A percentile compares a stretch with the other conserved stretches of the same genome.
phyloP scores from a whole-genome alignment of 2,329 filamentous ascomycete species.

The Didymella arachidicola region DNA sequence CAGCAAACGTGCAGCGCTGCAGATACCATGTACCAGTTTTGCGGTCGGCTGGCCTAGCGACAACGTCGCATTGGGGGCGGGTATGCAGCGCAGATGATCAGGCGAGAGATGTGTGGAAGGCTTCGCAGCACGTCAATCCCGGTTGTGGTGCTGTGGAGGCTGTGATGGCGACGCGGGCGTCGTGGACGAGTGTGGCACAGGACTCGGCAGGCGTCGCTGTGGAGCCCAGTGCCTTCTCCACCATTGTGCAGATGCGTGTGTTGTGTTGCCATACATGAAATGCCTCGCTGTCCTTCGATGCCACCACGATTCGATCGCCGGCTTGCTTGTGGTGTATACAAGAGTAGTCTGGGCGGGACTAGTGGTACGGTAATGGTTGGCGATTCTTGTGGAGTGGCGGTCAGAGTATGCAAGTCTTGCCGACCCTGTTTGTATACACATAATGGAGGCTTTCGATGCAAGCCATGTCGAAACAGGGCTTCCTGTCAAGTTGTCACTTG shows the following conservation, averaged over 20 bases:
- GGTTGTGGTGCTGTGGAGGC: slow-evolving; percentile 15
- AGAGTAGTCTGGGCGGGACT: not conserved
- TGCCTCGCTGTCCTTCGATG: slow-evolving; percentile 1
- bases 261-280: not conserved
- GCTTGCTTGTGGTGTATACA: not conserved
- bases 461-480: slow-evolving; percentile 10
- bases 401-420: slow-evolving; percentile 21
- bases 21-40: slow-evolving; percentile 21
- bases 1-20: slow-evolving; percentile 11
- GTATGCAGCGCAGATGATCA: slow-evolving; percentile 10
- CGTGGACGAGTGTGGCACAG: slow-evolving; percentile 23
- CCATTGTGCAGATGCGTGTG: not conserved
- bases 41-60: slow-evolving; percentile 17
- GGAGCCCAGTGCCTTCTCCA: not conserved
- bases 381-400: slow-evolving; percentile 22
- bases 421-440: slow-evolving; percentile 6
- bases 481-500: slow-evolving; percentile 26
- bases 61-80: slow-evolving; percentile 15
- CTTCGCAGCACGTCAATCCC: slow-evolving; percentile 13
- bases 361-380: slow-evolving; percentile 11
- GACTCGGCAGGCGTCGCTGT: slow-evolving; percentile 9
- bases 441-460: slow-evolving; percentile 17
- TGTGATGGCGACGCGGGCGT: slow-evolving; percentile 5
- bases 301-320: slow-evolving; percentile 4
- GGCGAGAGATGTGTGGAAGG: slow-evolving; percentile 4